Conservation (phyloP, 2,329 filamentous ascomycete genomes). For the Polytolypa hystricis region DNA sequence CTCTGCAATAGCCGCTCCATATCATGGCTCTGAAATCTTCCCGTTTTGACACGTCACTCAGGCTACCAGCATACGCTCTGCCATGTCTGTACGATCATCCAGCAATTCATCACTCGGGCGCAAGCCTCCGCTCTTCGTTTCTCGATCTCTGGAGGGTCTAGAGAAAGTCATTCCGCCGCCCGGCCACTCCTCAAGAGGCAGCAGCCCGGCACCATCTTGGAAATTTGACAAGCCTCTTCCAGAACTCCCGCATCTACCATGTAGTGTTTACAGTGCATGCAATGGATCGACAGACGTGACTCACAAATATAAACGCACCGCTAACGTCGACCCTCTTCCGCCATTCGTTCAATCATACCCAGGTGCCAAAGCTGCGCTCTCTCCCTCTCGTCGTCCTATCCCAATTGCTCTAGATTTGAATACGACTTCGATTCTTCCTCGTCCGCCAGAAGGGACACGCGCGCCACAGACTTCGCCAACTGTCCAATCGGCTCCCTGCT, state of each 20-base stretch:
- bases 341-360: too few species aligned
- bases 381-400: too few species aligned
- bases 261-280: conserved; percentile 2
- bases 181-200: not conserved
- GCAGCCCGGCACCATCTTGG: not conserved
- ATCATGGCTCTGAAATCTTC: not conserved
- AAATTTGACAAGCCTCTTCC: conserved; percentile 7
- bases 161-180: conserved; percentile 12
- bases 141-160: conserved; percentile 12
- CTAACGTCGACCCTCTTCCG: too few species aligned
- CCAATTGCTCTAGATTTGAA: too few species aligned
- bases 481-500: too few species aligned
- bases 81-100: conserved; percentile 5
- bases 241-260: conserved; percentile 1
- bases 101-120: too few species aligned
- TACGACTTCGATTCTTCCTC: too few species aligned
- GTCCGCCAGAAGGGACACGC: too few species aligned
- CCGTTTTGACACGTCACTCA: not conserved
- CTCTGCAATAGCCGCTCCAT: too few species aligned
- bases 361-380: too few species aligned
- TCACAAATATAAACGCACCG: too few species aligned
- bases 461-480: too few species aligned
- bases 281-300: not conserved
- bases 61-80: conserved; percentile 3
- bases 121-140: conserved; percentile 7